phyloP scores from a whole-genome alignment of 306 rosid genomes.

The Gynostemma pentaphyllum region DNA sequence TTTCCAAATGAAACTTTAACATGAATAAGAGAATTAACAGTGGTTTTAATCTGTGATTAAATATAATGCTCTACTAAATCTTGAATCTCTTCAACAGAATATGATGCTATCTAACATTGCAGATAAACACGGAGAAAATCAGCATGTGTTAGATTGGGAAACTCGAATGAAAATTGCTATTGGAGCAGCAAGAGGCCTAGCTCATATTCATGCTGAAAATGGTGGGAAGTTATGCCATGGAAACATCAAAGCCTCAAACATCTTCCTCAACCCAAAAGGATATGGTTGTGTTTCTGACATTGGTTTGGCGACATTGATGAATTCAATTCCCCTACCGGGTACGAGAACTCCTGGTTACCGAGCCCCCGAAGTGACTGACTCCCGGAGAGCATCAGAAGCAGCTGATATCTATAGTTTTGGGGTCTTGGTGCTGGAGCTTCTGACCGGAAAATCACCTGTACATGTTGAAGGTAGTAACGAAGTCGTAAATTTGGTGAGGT shows the following conservation, averaged over 20 bases:
- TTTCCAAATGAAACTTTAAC: not conserved
- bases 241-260: slow-evolving; percentile 77
- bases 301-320: slow-evolving; percentile 53
- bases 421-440: slow-evolving; percentile 76
- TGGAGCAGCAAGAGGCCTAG: slow-evolving; percentile 82
- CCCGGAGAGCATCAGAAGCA: slow-evolving; percentile 46
- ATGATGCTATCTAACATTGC: slow-evolving; percentile 17
- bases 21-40: not conserved
- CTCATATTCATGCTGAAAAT: slow-evolving; percentile 50
- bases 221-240: slow-evolving; percentile 82
- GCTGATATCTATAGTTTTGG: slow-evolving; percentile 79
- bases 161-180: slow-evolving; percentile 54
- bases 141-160: slow-evolving; percentile 65
- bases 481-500: slow-evolving; percentile 69
- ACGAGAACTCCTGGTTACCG: slow-evolving; percentile 64
- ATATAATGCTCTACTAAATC: not conserved
- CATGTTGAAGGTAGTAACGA: slow-evolving; percentile 48
- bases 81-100: not conserved
- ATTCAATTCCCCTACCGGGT: slow-evolving; percentile 40
- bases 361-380: slow-evolving; percentile 84
- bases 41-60: not conserved
- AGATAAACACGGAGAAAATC: slow-evolving; percentile 57
- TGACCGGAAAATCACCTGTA: slow-evolving; percentile 73
- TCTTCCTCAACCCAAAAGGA: slow-evolving; percentile 64
- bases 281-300: slow-evolving; percentile 68